Evolutionary conservation across 2,329 filamentous ascomycete species (phyloP).

Genomic region (Diplocarpon mali): DNA sequence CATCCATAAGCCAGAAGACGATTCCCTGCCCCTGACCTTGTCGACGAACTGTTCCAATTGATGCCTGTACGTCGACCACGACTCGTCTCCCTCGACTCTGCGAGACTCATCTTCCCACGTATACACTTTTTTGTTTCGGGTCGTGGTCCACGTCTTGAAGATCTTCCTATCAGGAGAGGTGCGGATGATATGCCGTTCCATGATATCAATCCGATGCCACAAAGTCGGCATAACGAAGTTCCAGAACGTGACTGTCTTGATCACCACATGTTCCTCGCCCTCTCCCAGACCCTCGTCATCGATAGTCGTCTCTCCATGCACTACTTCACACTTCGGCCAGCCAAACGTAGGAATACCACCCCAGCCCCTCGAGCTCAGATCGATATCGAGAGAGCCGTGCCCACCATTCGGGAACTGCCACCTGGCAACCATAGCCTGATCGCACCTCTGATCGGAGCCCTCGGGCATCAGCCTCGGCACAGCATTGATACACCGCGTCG

Average conservation of each 20-base stretch:
- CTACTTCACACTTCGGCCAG: constrained; percentile 16
- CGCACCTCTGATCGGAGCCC: constrained; percentile 26
- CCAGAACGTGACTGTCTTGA: constrained; percentile 14
- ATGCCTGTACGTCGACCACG: constrained; percentile 36
- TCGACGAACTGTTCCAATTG: constrained; percentile 40
- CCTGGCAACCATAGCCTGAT: constrained; percentile 28
- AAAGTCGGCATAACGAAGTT: constrained; percentile 12
- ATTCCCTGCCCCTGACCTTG: constrained; percentile 30
- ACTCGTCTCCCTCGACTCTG: constrained; percentile 24
- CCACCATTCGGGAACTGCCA: constrained; percentile 33
- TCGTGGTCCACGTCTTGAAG: constrained; percentile 15
- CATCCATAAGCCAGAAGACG: constrained; percentile 31
- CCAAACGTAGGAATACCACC: constrained; percentile 20
- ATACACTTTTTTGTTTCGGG: constrained; percentile 15
- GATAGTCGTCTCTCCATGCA: constrained; percentile 40
- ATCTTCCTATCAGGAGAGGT: constrained; percentile 6
- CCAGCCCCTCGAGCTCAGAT: constrained; percentile 18
- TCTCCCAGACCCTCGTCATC: constrained; percentile 36
- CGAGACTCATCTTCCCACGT: constrained; percentile 9
- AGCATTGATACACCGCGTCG: constrained; percentile 30
- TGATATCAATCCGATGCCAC: constrained; percentile 19
- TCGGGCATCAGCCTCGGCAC: constrained; percentile 22
- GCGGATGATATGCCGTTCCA: constrained; percentile 12
- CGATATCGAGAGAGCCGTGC: constrained; percentile 26
- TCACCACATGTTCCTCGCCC: constrained; percentile 12